phyloP scores from a whole-genome alignment of 176 grass and related monocot genomes.

The Raddia distichophylla region DNA sequence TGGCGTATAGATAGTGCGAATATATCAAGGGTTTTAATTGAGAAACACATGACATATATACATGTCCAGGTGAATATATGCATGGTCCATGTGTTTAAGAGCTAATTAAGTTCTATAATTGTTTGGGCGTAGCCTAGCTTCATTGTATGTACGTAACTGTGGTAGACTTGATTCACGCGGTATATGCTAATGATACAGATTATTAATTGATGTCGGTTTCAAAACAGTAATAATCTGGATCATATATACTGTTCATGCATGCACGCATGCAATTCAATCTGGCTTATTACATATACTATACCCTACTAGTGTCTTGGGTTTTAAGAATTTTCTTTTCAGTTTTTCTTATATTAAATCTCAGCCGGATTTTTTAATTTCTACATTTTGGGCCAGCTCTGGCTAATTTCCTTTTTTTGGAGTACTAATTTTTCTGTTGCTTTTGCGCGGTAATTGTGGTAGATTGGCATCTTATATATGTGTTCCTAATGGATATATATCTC shows the following conservation, averaged over 20 bases:
- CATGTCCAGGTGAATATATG: not conserved
- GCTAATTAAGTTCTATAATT: slow-evolving; percentile 18
- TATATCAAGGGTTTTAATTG: not conserved
- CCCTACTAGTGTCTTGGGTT: not conserved
- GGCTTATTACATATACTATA: not conserved
- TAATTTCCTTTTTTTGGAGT: not conserved
- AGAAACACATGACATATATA: not conserved
- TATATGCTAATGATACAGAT: slow-evolving; percentile 39
- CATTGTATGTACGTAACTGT: slow-evolving; percentile 27
- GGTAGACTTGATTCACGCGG: slow-evolving; percentile 1
- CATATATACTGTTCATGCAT: no score
- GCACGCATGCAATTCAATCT: not conserved
- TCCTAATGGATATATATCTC: not conserved
- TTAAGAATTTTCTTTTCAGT: not conserved
- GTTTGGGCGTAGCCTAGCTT: slow-evolving; percentile 17
- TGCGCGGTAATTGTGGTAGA: not conserved
- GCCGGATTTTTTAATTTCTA: not conserved
- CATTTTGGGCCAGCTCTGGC: not conserved
- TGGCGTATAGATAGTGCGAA: not conserved
- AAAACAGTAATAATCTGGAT: not conserved
- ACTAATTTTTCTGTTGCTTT: not conserved
- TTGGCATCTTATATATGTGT: not conserved
- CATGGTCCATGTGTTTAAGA: not conserved
- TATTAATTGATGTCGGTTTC: not conserved
- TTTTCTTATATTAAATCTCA: not conserved